Conservation (phyloP, 192 early-diverging fungal genomes). For the Podila verticillata region DNA sequence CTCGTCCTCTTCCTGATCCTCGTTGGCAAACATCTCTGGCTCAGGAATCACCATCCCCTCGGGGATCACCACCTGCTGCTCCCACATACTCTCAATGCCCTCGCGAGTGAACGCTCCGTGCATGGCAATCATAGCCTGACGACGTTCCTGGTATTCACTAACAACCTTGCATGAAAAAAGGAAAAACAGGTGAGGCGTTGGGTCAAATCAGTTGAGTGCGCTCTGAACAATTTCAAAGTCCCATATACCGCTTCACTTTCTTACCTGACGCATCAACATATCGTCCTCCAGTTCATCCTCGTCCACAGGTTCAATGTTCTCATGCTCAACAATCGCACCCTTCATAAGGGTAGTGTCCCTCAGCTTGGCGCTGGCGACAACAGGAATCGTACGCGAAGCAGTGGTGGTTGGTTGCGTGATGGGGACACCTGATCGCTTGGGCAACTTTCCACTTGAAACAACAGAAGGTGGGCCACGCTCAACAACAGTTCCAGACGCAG, state of each 20-base stretch:
- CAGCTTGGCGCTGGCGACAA: slow-evolving; percentile 22
- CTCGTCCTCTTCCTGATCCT: not conserved
- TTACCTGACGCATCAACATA: slow-evolving; percentile 61
- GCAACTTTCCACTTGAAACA: not conserved
- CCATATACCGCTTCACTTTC: not conserved
- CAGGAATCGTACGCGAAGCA: slow-evolving; percentile 10
- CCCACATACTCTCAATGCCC: slow-evolving; percentile 40
- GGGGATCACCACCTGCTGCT: slow-evolving; percentile 46
- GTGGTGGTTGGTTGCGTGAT: not conserved
- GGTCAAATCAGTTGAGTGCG: too few relatives aligned
- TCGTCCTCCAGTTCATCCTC: slow-evolving; percentile 59
- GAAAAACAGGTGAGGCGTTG: not conserved
- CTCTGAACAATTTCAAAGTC: not conserved
- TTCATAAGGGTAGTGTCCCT: slow-evolving; percentile 55
- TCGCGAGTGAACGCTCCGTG: slow-evolving; percentile 35
- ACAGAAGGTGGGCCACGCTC: not conserved
- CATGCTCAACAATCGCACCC: slow-evolving; percentile 57
- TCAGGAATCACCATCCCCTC: slow-evolving; percentile 43
- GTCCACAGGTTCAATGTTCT: slow-evolving; percentile 52
- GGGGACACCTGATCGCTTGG: slow-evolving; percentile 9
- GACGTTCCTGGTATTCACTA: slow-evolving; percentile 48
- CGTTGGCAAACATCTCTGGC: not conserved
- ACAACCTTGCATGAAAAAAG: slow-evolving; percentile 24
- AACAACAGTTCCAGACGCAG: not conserved
- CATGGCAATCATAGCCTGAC: slow-evolving; percentile 48